Base-by-base conservation (phyloP, 1,139 yeast genomes). In the Taphrina populina region DNA sequence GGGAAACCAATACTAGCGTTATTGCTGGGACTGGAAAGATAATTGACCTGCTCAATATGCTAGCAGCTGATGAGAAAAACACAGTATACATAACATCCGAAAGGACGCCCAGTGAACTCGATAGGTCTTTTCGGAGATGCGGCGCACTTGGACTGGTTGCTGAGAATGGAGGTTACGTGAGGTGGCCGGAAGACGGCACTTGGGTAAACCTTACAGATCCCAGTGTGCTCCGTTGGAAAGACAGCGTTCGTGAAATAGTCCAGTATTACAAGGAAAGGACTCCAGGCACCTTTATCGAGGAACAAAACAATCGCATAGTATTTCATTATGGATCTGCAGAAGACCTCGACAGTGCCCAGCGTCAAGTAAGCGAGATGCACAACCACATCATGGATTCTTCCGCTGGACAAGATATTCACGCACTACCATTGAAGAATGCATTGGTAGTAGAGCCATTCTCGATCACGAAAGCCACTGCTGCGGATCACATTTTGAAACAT, bases 351-450 rank as follows among this genome's bases (percentile, higher is more conserved):
- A 76, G 94, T 62, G 81, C 82, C 47, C 71, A 77, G 37, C 77
- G 81, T 53, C 77, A 83, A 13, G 79, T 88, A 72, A 96, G 96
- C 44, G 96, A 88, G 64, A 78, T 86, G 58, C 83, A 88, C 56
- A 83, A 88, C 35, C 92, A 88, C 67, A 81, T 90, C 58, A 88
- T 90, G 69, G 94, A 84, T 34, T 72, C 84, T 24, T 87, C 81
- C 66, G 77, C 78, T 15, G 72, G 71, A 21, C 79, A 76, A 51
- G 84, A 83, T 27, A 76, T 88, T 6, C 95, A 88, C 68, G 96
- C 96, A 1, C 79, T 85, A 23, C 75, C 86, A 52, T 78, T 83
- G 56, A 80, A 83, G 60, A 79, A 80, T 62, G 79, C 80, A 45
- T 81, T 87, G n/a, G 79, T 83, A 53, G 88, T 85, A 63, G 75